phyloP scores from a whole-genome alignment of 306 rosid genomes.

The Bauhinia variegata region DNA sequence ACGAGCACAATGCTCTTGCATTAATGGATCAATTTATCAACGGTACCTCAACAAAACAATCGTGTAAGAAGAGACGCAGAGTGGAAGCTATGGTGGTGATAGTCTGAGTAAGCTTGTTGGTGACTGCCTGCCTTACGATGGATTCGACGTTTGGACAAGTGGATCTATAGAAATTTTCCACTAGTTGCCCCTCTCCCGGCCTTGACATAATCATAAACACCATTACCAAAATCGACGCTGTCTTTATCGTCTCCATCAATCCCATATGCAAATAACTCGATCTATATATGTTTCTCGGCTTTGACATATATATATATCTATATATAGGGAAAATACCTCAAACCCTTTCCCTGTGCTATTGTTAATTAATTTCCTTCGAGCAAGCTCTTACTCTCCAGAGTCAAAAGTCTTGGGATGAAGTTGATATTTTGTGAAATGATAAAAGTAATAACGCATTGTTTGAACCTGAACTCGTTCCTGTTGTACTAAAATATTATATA shows the following conservation, averaged over 20 bases:
- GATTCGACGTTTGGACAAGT: conserved; percentile 73
- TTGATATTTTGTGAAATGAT: too few species aligned
- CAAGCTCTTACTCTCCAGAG: too few species aligned
- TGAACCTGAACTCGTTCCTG: too few species aligned
- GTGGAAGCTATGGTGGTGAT: conserved; percentile 66
- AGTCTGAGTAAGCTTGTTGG: conserved; percentile 56
- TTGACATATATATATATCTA: too few species aligned
- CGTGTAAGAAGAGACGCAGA: conserved; percentile 82
- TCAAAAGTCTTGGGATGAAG: too few species aligned
- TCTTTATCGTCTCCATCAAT: conserved; percentile 28
- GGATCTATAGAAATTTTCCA: conserved; percentile 56
- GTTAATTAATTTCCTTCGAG: too few species aligned
- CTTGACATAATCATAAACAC: conserved; percentile 20
- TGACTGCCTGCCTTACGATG: conserved; percentile 66
- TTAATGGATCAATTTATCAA: too few species aligned
- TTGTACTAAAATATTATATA: too few species aligned
- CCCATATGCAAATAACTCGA: background rate
- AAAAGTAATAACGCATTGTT: too few species aligned
- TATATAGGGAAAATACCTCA: too few species aligned
- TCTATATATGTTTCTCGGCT: background rate
- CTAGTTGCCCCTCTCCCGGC: conserved; percentile 53
- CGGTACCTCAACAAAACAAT: conserved; percentile 89
- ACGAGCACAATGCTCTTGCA: too few species aligned
- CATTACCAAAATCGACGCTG: conserved; percentile 31
- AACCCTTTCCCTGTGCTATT: too few species aligned